A percentile compares a stretch with the other conserved stretches of the same genome.
Conservation (phyloP, 2,329 filamentous ascomycete species). For the Penicillium sp. region DNA sequence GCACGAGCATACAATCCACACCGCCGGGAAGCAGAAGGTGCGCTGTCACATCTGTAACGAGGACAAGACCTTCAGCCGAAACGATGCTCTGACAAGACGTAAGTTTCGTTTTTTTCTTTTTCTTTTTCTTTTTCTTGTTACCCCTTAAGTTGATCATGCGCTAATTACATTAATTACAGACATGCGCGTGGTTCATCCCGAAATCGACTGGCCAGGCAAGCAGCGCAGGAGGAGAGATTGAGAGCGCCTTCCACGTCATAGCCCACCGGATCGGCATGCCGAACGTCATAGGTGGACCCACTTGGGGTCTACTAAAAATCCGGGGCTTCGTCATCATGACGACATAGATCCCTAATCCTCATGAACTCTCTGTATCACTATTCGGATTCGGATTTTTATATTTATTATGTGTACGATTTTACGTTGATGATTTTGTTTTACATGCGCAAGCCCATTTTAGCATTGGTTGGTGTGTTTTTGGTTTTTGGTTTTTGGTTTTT, state of each 20-base stretch:
- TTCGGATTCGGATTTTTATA: conserved; percentile 7
- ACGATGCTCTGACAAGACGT: conserved; percentile 74
- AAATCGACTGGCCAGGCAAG: conserved; percentile 77
- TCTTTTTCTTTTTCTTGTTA: neutral
- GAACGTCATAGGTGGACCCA: conserved; percentile 13
- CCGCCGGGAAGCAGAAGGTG: conserved; percentile 89
- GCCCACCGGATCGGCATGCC: conserved; percentile 22
- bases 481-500: neutral
- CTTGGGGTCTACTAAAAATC: conserved; percentile 2
- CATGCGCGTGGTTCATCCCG: conserved; percentile 90
- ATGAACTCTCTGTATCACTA: conserved; percentile 20
- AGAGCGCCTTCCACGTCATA: conserved; percentile 13
- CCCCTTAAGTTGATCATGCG: conserved; percentile 2
- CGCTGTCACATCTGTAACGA: conserved; percentile 89
- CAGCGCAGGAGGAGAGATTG: conserved; percentile 42
- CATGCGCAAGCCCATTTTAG: conserved; percentile 14
- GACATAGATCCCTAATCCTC: conserved; percentile 9
- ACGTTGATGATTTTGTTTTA: conserved; percentile 20
- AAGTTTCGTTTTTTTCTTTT: conserved; percentile 3
- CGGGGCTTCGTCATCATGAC: conserved; percentile 18
- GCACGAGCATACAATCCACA: conserved; percentile 97
- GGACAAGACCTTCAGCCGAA: conserved; percentile 94
- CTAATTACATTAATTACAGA: conserved; percentile 40
- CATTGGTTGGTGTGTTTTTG: conserved; percentile 19
- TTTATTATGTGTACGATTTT: conserved; percentile 19